Conservation (phyloP, 768 basidiomycete species). For the Lentinula guzmanii region DNA sequence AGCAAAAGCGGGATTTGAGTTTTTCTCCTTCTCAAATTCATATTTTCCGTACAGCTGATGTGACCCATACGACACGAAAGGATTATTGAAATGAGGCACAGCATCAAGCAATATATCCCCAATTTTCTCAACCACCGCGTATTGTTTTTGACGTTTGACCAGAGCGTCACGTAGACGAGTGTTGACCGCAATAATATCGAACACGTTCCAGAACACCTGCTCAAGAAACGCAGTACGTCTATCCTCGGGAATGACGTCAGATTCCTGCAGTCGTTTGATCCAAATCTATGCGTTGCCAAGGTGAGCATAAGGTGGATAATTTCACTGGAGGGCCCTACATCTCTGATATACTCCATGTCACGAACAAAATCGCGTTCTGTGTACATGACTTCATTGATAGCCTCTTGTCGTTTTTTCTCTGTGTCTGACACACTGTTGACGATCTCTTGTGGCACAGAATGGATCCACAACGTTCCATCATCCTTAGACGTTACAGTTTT, state of each 20-base stretch:
- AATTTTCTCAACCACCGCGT: slow-evolving; percentile 87
- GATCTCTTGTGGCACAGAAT: slow-evolving; percentile 92
- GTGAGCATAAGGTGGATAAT: slow-evolving; percentile 1
- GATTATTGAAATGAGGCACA: slow-evolving; percentile 74
- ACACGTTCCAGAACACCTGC: slow-evolving; percentile 98
- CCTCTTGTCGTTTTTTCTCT: slow-evolving; percentile 96
- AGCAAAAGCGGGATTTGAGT: slow-evolving; percentile 84
- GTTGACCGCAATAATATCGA: slow-evolving; percentile 90
- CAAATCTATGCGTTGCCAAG: slow-evolving; percentile 51
- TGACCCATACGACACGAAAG: slow-evolving; percentile 93
- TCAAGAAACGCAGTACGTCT: slow-evolving; percentile 81
- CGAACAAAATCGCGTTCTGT: slow-evolving; percentile 98
- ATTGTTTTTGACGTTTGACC: slow-evolving; percentile 92
- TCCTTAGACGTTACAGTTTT: slow-evolving; percentile 20
- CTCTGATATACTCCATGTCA: slow-evolving; percentile 96
- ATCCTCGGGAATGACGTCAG: slow-evolving; percentile 67
- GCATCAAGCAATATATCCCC: slow-evolving; percentile 87
- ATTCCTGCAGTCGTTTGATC: slow-evolving; percentile 79
- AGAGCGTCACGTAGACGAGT: slow-evolving; percentile 87
- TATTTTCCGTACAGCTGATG: slow-evolving; percentile 98
- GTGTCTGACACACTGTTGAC: slow-evolving; percentile 86
- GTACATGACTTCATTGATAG: slow-evolving; percentile 93
- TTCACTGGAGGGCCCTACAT: slow-evolving; percentile 45
- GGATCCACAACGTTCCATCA: slow-evolving; percentile 86
- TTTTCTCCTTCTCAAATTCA: slow-evolving; percentile 99